Conservation (phyloP, 805 yeast genomes). For the Cyberlindnera amylophila region DNA sequence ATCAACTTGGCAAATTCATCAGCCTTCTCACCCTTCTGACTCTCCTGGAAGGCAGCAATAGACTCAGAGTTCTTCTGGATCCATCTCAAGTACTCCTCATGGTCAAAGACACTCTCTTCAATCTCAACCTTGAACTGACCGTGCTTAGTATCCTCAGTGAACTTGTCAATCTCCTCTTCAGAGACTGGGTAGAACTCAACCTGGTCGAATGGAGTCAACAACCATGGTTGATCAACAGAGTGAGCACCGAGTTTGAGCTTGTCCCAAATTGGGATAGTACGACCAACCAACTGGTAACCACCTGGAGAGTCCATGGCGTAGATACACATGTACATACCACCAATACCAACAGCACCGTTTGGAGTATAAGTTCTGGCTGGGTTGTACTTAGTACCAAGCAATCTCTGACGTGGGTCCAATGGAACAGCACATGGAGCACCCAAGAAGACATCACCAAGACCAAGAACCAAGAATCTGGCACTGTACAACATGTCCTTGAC, state of each 20-base stretch:
- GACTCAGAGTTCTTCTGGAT: constrained; percentile 66
- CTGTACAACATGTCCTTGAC: constrained; percentile 82
- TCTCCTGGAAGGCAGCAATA: constrained; percentile 61
- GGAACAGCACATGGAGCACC: constrained; percentile 99
- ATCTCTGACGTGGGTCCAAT: constrained; percentile 91
- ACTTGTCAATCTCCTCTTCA: constrained; percentile 73
- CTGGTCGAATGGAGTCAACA: constrained; percentile 88
- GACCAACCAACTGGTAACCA: constrained; percentile 94
- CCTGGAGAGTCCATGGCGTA: constrained; percentile 96
- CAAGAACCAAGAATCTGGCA: constrained; percentile 88
- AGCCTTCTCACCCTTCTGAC: constrained; percentile 75
- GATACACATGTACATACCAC: constrained; percentile 98
- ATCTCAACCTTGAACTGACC: constrained; percentile 78
- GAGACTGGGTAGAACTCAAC: constrained; percentile 90
- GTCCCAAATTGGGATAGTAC: constrained; percentile 98
- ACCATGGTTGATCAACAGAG: constrained; percentile 72
- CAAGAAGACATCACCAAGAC: constrained; percentile 93
- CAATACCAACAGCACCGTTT: constrained; percentile 95
- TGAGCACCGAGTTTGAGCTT: constrained; percentile 75
- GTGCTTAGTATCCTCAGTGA: constrained; percentile 69
- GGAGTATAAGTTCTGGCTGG: constrained; percentile 97
- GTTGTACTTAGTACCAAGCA: constrained; percentile 89
- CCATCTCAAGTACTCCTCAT: constrained; percentile 75
- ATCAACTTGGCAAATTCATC: constrained; percentile 84
- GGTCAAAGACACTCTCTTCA: constrained; percentile 77